phyloP scores from a whole-genome alignment of 2,329 filamentous ascomycete genomes.

The Cladophialophora exuberans region DNA sequence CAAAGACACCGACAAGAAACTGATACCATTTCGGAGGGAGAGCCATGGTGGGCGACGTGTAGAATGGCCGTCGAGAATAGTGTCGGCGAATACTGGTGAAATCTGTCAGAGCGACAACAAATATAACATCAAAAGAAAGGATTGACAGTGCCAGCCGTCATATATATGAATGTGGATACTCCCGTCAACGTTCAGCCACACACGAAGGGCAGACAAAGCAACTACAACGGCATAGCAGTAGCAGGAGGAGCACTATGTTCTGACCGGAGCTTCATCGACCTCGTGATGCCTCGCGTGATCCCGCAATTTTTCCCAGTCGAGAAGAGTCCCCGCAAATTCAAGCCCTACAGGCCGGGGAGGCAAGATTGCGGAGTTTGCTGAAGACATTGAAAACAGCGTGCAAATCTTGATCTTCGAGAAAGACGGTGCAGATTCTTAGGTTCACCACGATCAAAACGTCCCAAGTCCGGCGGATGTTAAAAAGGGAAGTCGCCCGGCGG shows the following conservation, averaged over 20 bases:
- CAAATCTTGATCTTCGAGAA: neutral
- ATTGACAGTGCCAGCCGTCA: neutral
- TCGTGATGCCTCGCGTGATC: constrained; percentile 15
- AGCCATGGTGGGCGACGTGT: constrained; percentile 46
- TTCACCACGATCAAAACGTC: neutral
- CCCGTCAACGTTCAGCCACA: too few relatives aligned
- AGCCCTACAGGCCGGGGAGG: neutral
- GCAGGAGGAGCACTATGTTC: neutral
- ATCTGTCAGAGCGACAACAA: too few relatives aligned
- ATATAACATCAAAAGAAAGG: neutral
- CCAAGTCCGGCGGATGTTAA: neutral
- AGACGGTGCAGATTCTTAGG: too few relatives aligned
- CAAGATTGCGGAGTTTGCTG: neutral
- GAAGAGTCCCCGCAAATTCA: constrained; percentile 6
- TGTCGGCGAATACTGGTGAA: neutral
- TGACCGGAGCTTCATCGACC: constrained; percentile 1
- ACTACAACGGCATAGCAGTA: neutral
- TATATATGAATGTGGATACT: constrained; percentile 17
- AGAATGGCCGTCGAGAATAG: neutral
- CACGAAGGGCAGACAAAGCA: too few relatives aligned
- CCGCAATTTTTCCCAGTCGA: constrained; percentile 25
- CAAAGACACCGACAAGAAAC: constrained; percentile 63
- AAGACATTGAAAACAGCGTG: neutral
- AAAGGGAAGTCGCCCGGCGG: too few relatives aligned
- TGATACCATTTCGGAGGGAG: constrained; percentile 63